Evolutionary conservation across 306 rosid species (phyloP), one percentile per base, ranked within the genome.

Genomic region (Casuarina cunninghamiana): DNA sequence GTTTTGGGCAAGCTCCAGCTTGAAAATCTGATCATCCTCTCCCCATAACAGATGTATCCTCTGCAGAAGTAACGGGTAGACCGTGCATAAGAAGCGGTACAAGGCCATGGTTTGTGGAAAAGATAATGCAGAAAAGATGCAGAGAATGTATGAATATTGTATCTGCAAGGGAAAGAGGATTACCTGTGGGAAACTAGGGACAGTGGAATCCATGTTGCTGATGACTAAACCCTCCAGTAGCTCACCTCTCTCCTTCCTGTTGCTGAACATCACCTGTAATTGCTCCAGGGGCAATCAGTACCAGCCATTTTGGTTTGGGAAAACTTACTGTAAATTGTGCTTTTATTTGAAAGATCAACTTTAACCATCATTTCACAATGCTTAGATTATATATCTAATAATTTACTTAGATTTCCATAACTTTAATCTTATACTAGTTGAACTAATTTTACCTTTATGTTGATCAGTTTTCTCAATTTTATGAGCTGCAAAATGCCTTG

Each of bases 231-330:
- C 91, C 73, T 94, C 95, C 73, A 94, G 86, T 46, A 94, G 90
- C 81, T 94, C 97, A 41, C 72, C 72, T 74, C 97, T 79, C 69
- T 94, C 98, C 85, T 92, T 94, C 77, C 98, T 88, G 78, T 92
- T 91, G 5, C 82, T 44, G 84, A 90, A 94, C 98, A 94, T 94
- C 78, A 89, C 97, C 98, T 94, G 72, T 54, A 71, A 74, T 85
- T 79, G 26, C 61, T 77, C 67, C 5, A 41, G 50, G 48, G 6
- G 6, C 21, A n/a, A 53, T 53, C n/a, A 6, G 6, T 26, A 26
- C 32, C 32, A 26, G 1, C 32, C 32, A 26, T 26, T 26, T 26
- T 26, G 32, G 32, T 26, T 26, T 26, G 32, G 32, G 32, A 26
- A 26, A 26, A 26, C 32, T 26, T 26, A 26, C 32, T 26, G 32